Percentiles rank a stretch among this genome's conserved stretches.
Conservation (phyloP, 2,329 filamentous ascomycete genomes). For the Sporothrix mexicana region DNA sequence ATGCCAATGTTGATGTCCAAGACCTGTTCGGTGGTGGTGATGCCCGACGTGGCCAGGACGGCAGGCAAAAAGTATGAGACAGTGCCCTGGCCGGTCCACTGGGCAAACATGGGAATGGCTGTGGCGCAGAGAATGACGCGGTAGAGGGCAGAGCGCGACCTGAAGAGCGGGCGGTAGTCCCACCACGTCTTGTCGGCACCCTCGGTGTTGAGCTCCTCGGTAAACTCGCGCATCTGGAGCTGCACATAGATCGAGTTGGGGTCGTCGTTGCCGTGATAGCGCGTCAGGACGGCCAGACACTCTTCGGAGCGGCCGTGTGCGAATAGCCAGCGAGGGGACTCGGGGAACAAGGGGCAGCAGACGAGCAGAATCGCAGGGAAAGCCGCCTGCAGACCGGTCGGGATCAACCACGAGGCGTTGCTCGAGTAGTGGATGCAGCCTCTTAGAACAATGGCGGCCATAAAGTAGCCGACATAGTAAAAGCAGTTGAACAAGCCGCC, state of each 20-base stretch:
- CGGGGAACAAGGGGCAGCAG: slow-evolving; percentile 17
- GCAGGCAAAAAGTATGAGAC: slow-evolving; percentile 18
- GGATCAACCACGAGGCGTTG: slow-evolving; percentile 4
- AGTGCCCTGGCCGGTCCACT: slow-evolving; percentile 9
- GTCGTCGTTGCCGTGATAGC: slow-evolving; percentile 16
- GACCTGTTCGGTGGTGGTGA: not conserved
- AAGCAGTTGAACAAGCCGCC: slow-evolving; percentile 15
- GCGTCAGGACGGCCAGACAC: not conserved
- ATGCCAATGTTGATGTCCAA: slow-evolving; percentile 11
- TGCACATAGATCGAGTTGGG: slow-evolving; percentile 7
- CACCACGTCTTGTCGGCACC: slow-evolving; percentile 2
- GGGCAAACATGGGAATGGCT: slow-evolving; percentile 8
- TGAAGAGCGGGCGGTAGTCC: slow-evolving; percentile 19
- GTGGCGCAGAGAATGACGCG: slow-evolving; percentile 3
- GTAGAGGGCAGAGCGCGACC: not conserved
- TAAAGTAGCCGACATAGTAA: slow-evolving; percentile 1
- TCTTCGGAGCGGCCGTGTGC: slow-evolving; percentile 10
- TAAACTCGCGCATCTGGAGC: slow-evolving; percentile 19
- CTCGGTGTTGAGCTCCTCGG: slow-evolving; percentile 9
- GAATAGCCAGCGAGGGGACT: slow-evolving; percentile 7
- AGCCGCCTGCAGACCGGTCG: not conserved
- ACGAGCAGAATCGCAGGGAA: not conserved
- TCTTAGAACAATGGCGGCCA: slow-evolving; percentile 1
- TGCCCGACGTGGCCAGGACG: not conserved
- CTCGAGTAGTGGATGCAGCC: slow-evolving; percentile 4